Evolutionary conservation across 2,329 filamentous ascomycete species (phyloP).

Genomic region (Leptosphaerulina australis): DNA sequence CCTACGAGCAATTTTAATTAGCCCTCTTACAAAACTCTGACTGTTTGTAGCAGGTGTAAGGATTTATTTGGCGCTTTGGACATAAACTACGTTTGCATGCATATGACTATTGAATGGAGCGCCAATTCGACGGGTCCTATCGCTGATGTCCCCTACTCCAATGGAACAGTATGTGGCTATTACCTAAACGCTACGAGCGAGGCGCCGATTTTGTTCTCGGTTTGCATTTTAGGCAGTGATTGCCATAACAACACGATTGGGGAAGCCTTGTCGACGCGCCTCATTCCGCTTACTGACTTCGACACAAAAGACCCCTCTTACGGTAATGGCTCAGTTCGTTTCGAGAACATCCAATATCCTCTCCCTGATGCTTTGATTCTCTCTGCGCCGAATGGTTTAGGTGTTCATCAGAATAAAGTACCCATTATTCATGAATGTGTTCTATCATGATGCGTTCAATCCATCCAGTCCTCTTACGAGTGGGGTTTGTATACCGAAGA

Average conservation of each 20-base stretch:
- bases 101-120: background rate
- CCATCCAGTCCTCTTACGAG: conserved; percentile 28
- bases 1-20: conserved; percentile 29
- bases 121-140: too few species aligned
- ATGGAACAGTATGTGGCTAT: conserved; percentile 36
- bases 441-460: conserved; percentile 36
- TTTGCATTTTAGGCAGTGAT: conserved; percentile 9
- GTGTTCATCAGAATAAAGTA: conserved; percentile 16
- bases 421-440: conserved; percentile 31
- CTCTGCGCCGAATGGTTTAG: background rate
- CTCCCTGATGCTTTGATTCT: conserved; percentile 25
- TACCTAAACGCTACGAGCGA: conserved; percentile 31
- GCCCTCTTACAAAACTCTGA: conserved; percentile 23
- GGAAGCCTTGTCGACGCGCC: conserved; percentile 21
- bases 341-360: conserved; percentile 19
- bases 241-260: background rate
- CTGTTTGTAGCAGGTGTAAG: conserved; percentile 23
- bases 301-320: conserved; percentile 1
- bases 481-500: conserved; percentile 28
- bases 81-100: too few species aligned
- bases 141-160: too few species aligned
- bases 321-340: conserved; percentile 25
- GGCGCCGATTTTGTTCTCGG: conserved; percentile 26
- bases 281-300: conserved; percentile 16
- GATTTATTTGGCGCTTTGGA: conserved; percentile 10